phyloP scores from a whole-genome alignment of 169 alveolate genomes.

The Plasmodium coatneyi region DNA sequence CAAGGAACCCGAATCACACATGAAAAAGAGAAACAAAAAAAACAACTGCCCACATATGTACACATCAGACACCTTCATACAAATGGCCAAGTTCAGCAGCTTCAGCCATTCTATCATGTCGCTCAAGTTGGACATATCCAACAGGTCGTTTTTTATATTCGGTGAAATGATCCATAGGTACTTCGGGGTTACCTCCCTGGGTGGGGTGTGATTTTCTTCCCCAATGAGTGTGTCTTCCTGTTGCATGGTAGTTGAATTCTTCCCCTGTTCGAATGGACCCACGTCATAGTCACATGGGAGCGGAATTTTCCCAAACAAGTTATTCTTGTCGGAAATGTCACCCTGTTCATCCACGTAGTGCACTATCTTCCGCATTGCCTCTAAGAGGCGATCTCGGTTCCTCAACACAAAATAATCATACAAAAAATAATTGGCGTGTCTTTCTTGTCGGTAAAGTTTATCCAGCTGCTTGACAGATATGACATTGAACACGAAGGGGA shows the following conservation, averaged over 20 bases:
- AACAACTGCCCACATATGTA: conserved; percentile 43
- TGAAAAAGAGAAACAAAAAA: conserved; percentile 22
- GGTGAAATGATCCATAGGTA: conserved; percentile 69
- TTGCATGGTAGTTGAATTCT: neutral
- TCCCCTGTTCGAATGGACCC: neutral
- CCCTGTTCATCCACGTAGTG: neutral
- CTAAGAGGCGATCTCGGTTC: neutral
- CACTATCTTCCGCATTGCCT: neutral
- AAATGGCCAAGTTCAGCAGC: conserved; percentile 4
- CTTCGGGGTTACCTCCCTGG: neutral
- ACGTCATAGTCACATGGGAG: neutral
- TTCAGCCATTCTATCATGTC: conserved; percentile 47
- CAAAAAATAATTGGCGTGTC: neutral
- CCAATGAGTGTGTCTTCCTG: neutral
- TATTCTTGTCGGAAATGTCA: neutral
- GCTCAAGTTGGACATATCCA: neutral
- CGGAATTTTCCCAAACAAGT: conserved; percentile 7
- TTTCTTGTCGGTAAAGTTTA: neutral
- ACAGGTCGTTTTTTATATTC: neutral
- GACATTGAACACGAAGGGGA: neutral
- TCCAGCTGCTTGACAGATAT: conserved; percentile 23
- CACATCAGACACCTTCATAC: conserved; percentile 19
- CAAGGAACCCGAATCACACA: conserved; percentile 10
- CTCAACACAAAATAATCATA: conserved; percentile 1
- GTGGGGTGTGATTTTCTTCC: neutral